Evolutionary conservation across 441 rosid species (phyloP), one percentile per base, ranked within the genome.

Genomic region (Manihot esculenta): DNA sequence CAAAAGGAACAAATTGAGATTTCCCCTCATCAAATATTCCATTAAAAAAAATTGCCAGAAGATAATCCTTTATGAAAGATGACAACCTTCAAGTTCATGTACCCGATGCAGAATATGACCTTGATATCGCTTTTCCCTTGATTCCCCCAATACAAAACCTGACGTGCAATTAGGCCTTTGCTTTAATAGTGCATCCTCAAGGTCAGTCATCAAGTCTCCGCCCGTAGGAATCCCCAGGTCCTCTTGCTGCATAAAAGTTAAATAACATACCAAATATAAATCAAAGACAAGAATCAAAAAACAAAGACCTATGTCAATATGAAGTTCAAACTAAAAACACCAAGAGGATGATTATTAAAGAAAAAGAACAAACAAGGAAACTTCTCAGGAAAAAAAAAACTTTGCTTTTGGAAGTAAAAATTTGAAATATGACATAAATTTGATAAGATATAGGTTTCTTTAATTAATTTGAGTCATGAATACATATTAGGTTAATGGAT

Each of bases 51-150:
- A 7, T 63, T 20, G 67, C 27, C 45, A 64, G 61, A 30, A 68
- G 56, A 63, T 71, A 74, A 10, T 69, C 64, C 45, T 61, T 65
- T 38, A 56, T 5, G 26, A 77, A 70, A 18, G 72, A 70, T 55
- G 41, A 35, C 30, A 76, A 96, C 99, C 99, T 96, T 93, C 89
- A 23, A 96, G 94, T 79, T 93, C 92, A 70, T 78, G 82, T 72
- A 93, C 65, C 14, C 99, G 93, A 83, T 88, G 92, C 70, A 70
- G 79, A 76, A 88, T 74, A 72, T 74, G 93, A 84, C 83, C 84
- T 64, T 78, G 88, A 69, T 79, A 74, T 65, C 88, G 88, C 61
- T 66, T 86, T 54, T 86, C 90, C 65, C 78, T 75, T 15, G 82
- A 79, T 26, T 91, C 86, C 7, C 73, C 45, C 86, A 95, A 79